Base-by-base conservation (phyloP, 1,284 basidiomycete genomes). In the Trichosporon sp. region DNA sequence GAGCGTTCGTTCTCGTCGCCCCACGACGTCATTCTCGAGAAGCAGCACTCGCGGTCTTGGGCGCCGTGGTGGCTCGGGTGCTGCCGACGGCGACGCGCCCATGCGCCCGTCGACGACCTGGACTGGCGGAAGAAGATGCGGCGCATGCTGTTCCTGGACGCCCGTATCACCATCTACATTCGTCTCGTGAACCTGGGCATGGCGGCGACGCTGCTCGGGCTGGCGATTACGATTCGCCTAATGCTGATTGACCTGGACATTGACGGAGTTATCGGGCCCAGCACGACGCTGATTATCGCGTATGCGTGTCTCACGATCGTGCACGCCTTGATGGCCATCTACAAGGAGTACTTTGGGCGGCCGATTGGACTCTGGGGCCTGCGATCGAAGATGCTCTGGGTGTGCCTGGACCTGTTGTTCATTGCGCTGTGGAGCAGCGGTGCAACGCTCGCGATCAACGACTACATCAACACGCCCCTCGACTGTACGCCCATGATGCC, bases 311-410 rank as follows among this genome's bases (percentile, higher is more conserved):
- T 83, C 29, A 84, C 82, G 3, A 76, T 84, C 34, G 54, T 83
- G 1, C 84, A 86, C 70, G 81, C 82, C 56, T 69, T 82, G 32
- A 71, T 77, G 14, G 81, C 80, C 13, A 78, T 82, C 29, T 78
- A 80, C 71, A 74, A 81, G 37, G 84, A 86, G 71, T 85, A 84
- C 72, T 83, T 82, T 70, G 83, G 84, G 14, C 75, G 79, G 23
- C 85, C 85, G 0, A 85, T 85, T 66, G 85, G 85, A 4, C 74
- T 86, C 4, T 86, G 84, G 84, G 76, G 74, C 27, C 74, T 83
- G 36, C 73, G 80, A 27, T 80, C 76, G 54, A 83, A 83, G 67
- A 82, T 82, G 78, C 68, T 79, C 23, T 82, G 77, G 78, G 78
- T 79, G 10, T 78, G 78, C 59, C 63, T 79, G 14, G 83, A 84